Base-by-base conservation (phyloP, 1,284 basidiomycete genomes). In the Trametes versicolor region DNA sequence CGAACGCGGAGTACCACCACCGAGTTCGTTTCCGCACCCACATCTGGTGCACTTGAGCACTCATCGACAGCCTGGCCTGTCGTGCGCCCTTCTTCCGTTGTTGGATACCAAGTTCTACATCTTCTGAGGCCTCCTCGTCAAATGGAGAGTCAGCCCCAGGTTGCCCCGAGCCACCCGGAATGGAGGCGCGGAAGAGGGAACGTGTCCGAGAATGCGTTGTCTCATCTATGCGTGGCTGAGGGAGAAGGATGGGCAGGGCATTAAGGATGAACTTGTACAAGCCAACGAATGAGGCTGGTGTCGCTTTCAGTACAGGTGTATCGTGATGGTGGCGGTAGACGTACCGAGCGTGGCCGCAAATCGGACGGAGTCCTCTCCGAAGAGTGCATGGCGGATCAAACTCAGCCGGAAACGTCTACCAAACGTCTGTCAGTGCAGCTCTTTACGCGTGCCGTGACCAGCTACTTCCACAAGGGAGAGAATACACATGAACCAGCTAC, bases 1-100 rank as follows among this genome's bases (percentile, higher is more conserved):
- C 96, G 6, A 95, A 77, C 0, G 94, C 89, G 1, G 96, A 90
- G 74, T 99, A 94, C 96, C 97, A 99, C 68, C 90, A 80, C 65
- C 85, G 81, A 21, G 86, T 93, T 77, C 82, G 87, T 78, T 86
- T 91, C 29, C 83, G 82, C n/a, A 89, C 78, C 78, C 91, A 82
- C 12, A 84, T 74, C 65, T 88, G 80, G 71, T 89, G 89, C 4
- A 86, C 89, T 62, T 86, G 85, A 39, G 87, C 84, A 51, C 84
- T 87, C 19, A 86, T 77, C 1, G 90, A 91, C 1, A 92, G 77
- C 0, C 89, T 82, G 2, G 85, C 82, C 25, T 76, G 79, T 34
- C 85, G 80, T 52, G 73, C 62, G 17, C 72, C 70, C 12, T 68
- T 64, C 41, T 47, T 64, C 37, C 65, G 69, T 37, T 62, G 64